Conservation (phyloP, 1,284 basidiomycete species). For the Trichosporon sp. region DNA sequence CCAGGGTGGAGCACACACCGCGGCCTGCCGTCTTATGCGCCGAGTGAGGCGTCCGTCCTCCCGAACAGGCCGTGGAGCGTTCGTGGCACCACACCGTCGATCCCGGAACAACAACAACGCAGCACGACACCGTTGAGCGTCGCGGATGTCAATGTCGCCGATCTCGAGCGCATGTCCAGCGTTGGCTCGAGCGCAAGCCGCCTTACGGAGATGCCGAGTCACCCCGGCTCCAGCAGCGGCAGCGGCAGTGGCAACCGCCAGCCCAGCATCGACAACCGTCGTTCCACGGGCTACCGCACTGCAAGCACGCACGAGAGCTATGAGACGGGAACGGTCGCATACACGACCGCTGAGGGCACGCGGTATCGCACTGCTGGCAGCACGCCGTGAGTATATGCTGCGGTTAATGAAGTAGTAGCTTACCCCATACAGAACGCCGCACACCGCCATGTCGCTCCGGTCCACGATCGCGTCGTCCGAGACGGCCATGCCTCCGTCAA, state of each 20-base stretch:
- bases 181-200: background rate
- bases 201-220: background rate
- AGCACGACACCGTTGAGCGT: background rate
- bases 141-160: slow-evolving; percentile 5
- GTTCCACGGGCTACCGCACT: background rate
- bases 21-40: background rate
- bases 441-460: background rate
- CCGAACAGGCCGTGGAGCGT: background rate
- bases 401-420: background rate
- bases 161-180: slow-evolving; percentile 3
- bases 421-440: background rate
- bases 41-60: background rate
- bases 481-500: background rate
- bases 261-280: background rate
- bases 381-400: background rate
- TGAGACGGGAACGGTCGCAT: background rate
- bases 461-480: background rate
- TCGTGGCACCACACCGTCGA: background rate
- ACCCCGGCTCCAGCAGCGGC: background rate
- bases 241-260: background rate
- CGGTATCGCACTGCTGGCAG: background rate
- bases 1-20: background rate
- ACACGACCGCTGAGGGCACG: background rate
- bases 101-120: background rate
- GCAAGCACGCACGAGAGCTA: background rate